These are phyloP conservation scores for Apiotrichum sp. DNA, from an alignment of 1,284 basidiomycete species.

Conservation along the genomic window DNA sequence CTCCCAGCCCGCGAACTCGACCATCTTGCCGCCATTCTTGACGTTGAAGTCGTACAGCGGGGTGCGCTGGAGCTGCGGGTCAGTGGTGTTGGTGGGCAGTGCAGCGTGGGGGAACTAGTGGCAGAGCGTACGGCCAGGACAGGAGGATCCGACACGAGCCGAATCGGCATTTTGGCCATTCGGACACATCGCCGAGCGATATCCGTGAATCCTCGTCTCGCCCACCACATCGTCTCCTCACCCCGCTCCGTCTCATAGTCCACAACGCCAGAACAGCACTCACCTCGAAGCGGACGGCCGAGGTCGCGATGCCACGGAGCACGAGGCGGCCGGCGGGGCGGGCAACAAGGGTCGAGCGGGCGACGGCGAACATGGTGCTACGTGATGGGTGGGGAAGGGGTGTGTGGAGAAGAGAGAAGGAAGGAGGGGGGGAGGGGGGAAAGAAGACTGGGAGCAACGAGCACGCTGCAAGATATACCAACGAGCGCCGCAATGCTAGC, in stretches of 20 bases:
- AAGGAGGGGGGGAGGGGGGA: not conserved
- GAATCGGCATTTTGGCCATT: too few relatives aligned
- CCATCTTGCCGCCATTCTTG: conserved; percentile 83
- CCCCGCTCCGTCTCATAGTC: not conserved
- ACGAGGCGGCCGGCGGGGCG: conserved; percentile 10
- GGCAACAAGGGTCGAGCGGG: conserved; percentile 7
- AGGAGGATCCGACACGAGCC: too few relatives aligned
- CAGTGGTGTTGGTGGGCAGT: not conserved
- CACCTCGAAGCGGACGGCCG: conserved; percentile 15
- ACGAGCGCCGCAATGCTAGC: not conserved
- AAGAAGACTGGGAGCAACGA: not conserved
- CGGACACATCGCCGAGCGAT: too few relatives aligned
- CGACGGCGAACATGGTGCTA: conserved; percentile 12
- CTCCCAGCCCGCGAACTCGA: conserved; percentile 87
- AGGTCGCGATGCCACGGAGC: conserved; percentile 19
- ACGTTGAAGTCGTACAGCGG: conserved; percentile 88
- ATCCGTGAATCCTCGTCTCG: too few relatives aligned
- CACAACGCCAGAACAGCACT: not conserved
- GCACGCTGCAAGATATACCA: not conserved
- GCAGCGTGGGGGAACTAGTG: not conserved
- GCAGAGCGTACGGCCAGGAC: not conserved
- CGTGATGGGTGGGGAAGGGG: not conserved
- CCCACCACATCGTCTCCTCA: too few relatives aligned
- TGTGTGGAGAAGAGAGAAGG: not conserved
- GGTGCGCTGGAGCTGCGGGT: conserved; percentile 56